A percentile compares a stretch with the other conserved stretches of the same genome.
These are phyloP conservation scores for Pleurotus cornucopiae DNA, from an alignment of 768 basidiomycete genomes.

Conservation along the genomic window DNA sequence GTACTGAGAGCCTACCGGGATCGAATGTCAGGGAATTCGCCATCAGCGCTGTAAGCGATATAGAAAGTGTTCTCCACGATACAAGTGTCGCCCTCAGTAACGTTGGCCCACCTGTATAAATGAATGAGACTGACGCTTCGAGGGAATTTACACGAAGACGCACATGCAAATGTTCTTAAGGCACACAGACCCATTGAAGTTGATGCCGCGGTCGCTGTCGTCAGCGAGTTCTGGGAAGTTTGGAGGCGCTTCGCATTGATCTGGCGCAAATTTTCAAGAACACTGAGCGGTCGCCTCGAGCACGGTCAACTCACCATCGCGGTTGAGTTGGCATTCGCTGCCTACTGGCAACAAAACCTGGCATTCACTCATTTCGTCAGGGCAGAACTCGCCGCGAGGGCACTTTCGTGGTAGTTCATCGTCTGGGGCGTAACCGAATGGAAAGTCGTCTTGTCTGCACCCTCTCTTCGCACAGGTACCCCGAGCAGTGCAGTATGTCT, in stretches of 20 bases:
- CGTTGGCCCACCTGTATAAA: constrained; percentile 68
- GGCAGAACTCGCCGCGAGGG: constrained; percentile 64
- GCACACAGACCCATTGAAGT: constrained; percentile 82
- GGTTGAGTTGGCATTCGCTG: constrained; percentile 77
- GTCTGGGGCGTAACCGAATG: constrained; percentile 57
- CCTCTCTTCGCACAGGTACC: constrained; percentile 58
- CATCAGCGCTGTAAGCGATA: constrained; percentile 54
- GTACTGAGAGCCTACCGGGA: constrained; percentile 54
- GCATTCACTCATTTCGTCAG: constrained; percentile 77
- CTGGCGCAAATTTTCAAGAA: constrained; percentile 30
- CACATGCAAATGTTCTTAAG: constrained; percentile 82
- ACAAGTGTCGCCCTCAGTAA: constrained; percentile 59
- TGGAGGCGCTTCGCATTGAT: constrained; percentile 71
- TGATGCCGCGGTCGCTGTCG: constrained; percentile 58
- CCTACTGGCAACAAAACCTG: constrained; percentile 54
- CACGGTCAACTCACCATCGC: constrained; percentile 59
- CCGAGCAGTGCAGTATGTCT: constrained; percentile 56
- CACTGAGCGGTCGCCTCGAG: no score
- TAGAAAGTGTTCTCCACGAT: constrained; percentile 77
- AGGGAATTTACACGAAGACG: constrained; percentile 19
- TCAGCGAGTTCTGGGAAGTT: constrained; percentile 65
- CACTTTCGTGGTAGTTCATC: constrained; percentile 58
- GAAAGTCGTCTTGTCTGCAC: constrained; percentile 75
- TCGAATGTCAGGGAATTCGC: constrained; percentile 73
- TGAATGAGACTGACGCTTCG: no score